Base-by-base conservation (phyloP, 495 filamentous ascomycete species). In the Daldinia concentrica region DNA sequence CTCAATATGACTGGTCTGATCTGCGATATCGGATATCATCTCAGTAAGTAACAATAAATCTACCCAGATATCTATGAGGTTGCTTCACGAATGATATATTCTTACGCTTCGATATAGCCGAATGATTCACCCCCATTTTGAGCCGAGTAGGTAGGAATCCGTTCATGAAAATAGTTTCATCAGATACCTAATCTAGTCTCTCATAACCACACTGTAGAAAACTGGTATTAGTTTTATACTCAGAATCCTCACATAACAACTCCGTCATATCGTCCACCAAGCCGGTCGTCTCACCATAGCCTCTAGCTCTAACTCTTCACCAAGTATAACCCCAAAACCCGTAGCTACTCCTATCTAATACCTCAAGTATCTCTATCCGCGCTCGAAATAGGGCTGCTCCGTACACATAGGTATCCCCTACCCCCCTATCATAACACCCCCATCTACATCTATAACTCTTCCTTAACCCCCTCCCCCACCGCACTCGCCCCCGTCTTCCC, bases 381-480 rank as follows among this genome's bases (percentile, higher is more conserved):
- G 9, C 32, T 34, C 9, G 32, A 34, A 12, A 34, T 11, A 7
- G 15, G 19, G 6, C 15, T 17, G 2, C 9, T 17, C 41, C 15
- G n/a, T 45, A n/a, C n/a, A n/a, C n/a, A n/a, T 45, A 27, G 19
- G 29, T 29, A 52, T 27, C 19, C 26, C 52, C 6, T 55, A 27
- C 1, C 26, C 26, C 26, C 26, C 4, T 6, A 15, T 30, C 7
- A 43, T 19, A 43, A 43, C 52, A 45, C 22, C 1, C 39, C 22
- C 12, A 43, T 54, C 76, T 62, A 82, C 30, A 51, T 54, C 76
- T 62, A 82, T 29, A 81, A 57, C 78, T 82, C 80, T 59, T 83
- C 79, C 64, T 12, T 36, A 74, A 17, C 26, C 2, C 58, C 24
- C 19, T 19, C 27, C 19, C 27, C 22, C 36, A 24, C 41, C 26